Base-by-base conservation (phyloP, 2,329 filamentous ascomycete genomes). In the Cyclaneusma minus region DNA sequence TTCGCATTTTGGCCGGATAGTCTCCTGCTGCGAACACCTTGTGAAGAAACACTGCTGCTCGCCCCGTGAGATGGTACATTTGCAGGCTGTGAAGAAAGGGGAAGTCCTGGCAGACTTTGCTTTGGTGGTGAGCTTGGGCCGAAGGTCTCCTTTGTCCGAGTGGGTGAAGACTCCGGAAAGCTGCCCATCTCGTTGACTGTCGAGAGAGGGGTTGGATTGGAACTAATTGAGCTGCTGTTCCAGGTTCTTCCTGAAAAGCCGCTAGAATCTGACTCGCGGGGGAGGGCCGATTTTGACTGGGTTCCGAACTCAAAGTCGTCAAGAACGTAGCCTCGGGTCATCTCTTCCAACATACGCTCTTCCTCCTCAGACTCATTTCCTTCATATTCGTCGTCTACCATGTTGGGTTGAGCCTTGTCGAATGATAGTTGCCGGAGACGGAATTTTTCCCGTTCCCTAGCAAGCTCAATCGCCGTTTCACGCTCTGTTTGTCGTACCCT, bases 231-330 rank as follows among this genome's bases (percentile, higher is more conserved):
- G 45, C 77, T 85, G 45, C 77, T 85, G 45, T 84, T 75, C 74
- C 79, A 87, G 8, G 81, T 82, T 34, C 69, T 69, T 29, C 68
- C 67, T n/a, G 80, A 84, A 37, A 76, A 65, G 9, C 70, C 71
- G 54, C 79, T 91, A 1, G 81, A 87, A 45, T 82, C 78, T 3
- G 83, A 89, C 43, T 87, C 76, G 31, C 82, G 68, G 17, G 80
- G 77, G 13, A 81, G 50, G 14, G 72, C 63, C 10, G 69, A 74
- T 39, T 76, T 81, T 5, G 64, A 65, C 39, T 71, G 65, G 17
- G 74, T 52, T 28, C 71, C 75, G 44, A 85, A 79, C 31, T 81
- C 66, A 43, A 91, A 91, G 30, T 85, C 78, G 29, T 87, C 81
- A 43, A 89, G 72, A 29, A 74, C 68, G 48, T 84, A 87, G 28